Evolutionary conservation across 768 basidiomycete genomes (phyloP), one percentile per base, ranked within the genome.

Genomic region (Gelatoporia subvermispora): DNA sequence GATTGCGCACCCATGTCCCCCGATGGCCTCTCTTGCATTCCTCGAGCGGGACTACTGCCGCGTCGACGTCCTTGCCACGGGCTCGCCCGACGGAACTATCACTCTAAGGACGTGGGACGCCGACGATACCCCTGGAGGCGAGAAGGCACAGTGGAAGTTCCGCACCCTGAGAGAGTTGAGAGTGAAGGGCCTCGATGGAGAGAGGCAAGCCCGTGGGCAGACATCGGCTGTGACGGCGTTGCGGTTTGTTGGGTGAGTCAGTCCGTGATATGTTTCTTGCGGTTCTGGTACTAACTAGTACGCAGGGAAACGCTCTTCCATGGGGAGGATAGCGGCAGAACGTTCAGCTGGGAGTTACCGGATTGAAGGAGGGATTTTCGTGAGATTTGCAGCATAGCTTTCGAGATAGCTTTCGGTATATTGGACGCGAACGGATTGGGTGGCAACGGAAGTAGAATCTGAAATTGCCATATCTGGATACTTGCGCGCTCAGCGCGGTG

Each of bases 31-130:
- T 0, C 66, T 96, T 43, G 83, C 86, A 0, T 95, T 95, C 70
- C 85, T 91, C 50, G 89, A 94, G 60, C 79, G 93, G 28, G 93
- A 95, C 59, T 95, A 88, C 63, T 82, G 88, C 0, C 74, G 77
- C 51, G 69, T 81, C 0, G 88, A 88, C 3, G 72, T 92, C 3
- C 73, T 96, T n/a, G 91, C 90, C 0, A 84, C 84, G 1, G 90
- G 89, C 3, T 78, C 82, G 4, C 72, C 81, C 1, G 87, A 89
- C 53, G 88, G 90, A 7, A 76, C 81, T 2, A 84, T 93, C 45
- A 79, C 80, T 0, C 68, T 96, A n/a, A 73, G 88, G 51, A 88
- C 92, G 1, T 93, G 93, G 86, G 86, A 81, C 15, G 77, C 88
- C 0, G 85, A 92, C 50, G 79, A 80, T 11, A 86, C 88, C 0